Evolutionary conservation across 257 asterid genomes (phyloP), one percentile per base, ranked within the genome.

Genomic region (Ilex aquifolium): DNA sequence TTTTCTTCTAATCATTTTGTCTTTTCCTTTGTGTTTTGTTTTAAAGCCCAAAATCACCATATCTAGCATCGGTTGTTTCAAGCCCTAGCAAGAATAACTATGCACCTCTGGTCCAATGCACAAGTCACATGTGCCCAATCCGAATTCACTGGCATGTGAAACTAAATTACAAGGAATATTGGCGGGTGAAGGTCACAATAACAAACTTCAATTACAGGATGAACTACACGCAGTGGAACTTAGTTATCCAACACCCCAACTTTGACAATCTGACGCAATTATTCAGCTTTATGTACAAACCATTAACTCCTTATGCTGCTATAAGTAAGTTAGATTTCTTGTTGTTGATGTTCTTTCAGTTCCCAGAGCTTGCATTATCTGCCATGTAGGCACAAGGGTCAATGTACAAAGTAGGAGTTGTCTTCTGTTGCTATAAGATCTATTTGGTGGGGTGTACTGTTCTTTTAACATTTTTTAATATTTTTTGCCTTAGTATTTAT

Each of bases 71-170:
- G 32, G 91, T 85, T 73, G 90, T 90, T 64, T 75, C 95, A 39
- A 80, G 68, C 66, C 80, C 70, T 53, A 78, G 68, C 61, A 85
- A 81, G 80, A 54, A 67, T n/a, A 82, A 69, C 70, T 66, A 74
- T 54, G 65, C 87, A 13, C 97, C 95, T 63, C 76, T 87, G 10
- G 95, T 90, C 65, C 97, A 90, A 55, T 87, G 97, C 72, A 85
- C 95, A 15, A 79, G 76, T 60, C 95, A 85, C 63, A 90, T 87
- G 97, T 90, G 95, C 75, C 97, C 97, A 0, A 82, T 90, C 72
- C 81, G 95, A 42, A 84, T 90, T 62, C 96, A 90, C 70, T 87
- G 96, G 97, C 97, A 87, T 8, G 95, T 87, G 66, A 90, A 90
- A 69, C 70, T 77, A 57, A 90, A 83, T 72, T 90, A 90, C 88